Base-by-base conservation (phyloP, 2,329 filamentous ascomycete species). In the Microdochium bolleyi region DNA sequence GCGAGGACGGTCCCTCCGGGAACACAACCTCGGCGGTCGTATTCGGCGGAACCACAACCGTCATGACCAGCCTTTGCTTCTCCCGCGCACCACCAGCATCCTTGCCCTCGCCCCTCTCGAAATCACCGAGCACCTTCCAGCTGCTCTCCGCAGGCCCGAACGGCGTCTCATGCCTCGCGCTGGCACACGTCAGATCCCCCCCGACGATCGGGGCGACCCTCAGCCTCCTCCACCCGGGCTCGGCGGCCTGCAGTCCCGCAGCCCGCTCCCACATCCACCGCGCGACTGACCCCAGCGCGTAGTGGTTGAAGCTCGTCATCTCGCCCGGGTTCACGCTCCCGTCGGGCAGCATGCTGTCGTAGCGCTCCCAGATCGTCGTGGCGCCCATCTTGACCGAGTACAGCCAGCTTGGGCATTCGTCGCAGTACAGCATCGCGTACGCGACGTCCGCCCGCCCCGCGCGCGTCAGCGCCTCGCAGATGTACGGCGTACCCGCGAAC, bases 331-430 rank as follows among this genome's bases (percentile, higher is more conserved):
- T 70, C 21, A 70, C 60, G 1, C 48, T 58, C 0, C 65, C 67
- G 49, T 68, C 59, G 0, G 65, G 64, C 13, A 69, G 54, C 53
- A 71, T 61, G n/a, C 61, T 63, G 50, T 72, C 65, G 67, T 68
- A 71, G 8, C 70, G 62, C 56, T 71, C 67, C 67, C 68, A 72
- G 3, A 66, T 64, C 0, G 67, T 70, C 1, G 69, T 71, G 2
- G 63, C 67, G 30, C 63, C 65, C 65, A 69, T 69, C 11, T 57
- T 62, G 24, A 71, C 61, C 7, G 64, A 65, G 44, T 70, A 70
- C 11, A 72, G 57, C 68, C 68, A 71, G 1, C 60, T 63, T 0
- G 68, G 68, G 16, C 62, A 64, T n/a, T 57, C 52, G 9, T 62
- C 62, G 49, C 67, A 59, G 8, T 67, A 56, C 7, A 72, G 58